Evolutionary conservation across 2,329 filamentous ascomycete genomes (phyloP).

Genomic region (Acrocalymma vagum): DNA sequence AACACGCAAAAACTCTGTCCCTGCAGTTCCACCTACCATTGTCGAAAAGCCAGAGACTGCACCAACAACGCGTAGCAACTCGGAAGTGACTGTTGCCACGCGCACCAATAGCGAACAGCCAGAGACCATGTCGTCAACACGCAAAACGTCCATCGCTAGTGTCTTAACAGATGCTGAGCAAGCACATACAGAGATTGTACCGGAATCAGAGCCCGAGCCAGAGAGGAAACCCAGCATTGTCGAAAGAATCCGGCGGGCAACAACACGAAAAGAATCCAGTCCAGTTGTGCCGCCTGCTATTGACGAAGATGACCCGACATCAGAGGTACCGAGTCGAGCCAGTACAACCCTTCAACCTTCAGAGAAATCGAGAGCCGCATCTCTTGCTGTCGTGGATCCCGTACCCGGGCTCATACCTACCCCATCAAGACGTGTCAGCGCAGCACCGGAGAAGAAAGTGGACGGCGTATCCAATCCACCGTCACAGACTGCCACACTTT

Average conservation of each 20-base stretch:
- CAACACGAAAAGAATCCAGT: no score
- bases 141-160: no score
- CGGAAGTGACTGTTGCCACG: neutral
- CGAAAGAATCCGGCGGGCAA: no score
- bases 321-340: no score
- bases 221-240: no score
- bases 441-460: neutral
- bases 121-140: neutral
- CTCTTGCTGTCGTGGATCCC: no score
- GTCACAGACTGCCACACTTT: neutral
- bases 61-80: neutral
- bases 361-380: no score
- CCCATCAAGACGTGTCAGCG: neutral
- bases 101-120: neutral
- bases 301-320: no score
- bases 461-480: neutral
- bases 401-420: neutral
- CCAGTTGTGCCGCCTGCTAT: no score
- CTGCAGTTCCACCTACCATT: neutral
- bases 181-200: neutral
- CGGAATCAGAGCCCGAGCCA: conserved; percentile 1
- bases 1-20: no score
- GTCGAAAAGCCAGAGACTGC: neutral
- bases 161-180: no score
- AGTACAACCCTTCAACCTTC: no score